Evolutionary conservation across 2,329 filamentous ascomycete species (phyloP), one percentile per base, ranked within the genome.

Genomic region (Xenoacremonium recifei): DNA sequence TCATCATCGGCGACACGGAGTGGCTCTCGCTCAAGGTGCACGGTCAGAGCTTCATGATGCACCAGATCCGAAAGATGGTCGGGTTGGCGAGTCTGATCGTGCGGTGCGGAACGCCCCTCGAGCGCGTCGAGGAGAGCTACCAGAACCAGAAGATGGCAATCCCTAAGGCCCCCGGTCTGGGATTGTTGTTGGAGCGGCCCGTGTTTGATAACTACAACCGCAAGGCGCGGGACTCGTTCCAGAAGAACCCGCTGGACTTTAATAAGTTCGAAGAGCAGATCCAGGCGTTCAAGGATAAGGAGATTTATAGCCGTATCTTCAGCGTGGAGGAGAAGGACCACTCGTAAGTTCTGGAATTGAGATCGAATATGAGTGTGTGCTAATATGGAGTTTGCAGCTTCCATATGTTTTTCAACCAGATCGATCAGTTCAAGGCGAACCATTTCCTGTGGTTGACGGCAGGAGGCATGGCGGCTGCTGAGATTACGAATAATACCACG

Each of bases 1-100:
- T 96, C 58, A 81, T 90, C 60, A 95, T 95, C 66, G 82, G 89
- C 64, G 84, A 92, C 60, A 96, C 90, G 2, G 87, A 99, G 71
- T 99, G 93, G 93, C 75, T 99, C 4, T 93, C 87, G 32, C 75
- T 97, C 53, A 96, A 95, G 64, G 91, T 99, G 18, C 93, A 99
- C 66, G 93, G 93, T 0, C 93, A 99, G 68, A 92, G 86, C 60
- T 99, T 99, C 76, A 99, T 99, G 93, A 99, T 99, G 93, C 93
- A 99, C 67, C 93, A 99, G 71, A 99, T 99, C 66, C 85, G 93
- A 59, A 99, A 97, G 70, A 97, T 99, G 93, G 89, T 99, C 13
- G 89, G 88, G 42, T 90, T 99, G 85, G 89, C 83, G 7, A 82
- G 89, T 23, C 75, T 99, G 46, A 74, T 92, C 5, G 85, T 95